These are phyloP conservation scores for Spathaspora sp. DNA, from an alignment of 805 yeast genomes.

Conservation along the genomic window DNA sequence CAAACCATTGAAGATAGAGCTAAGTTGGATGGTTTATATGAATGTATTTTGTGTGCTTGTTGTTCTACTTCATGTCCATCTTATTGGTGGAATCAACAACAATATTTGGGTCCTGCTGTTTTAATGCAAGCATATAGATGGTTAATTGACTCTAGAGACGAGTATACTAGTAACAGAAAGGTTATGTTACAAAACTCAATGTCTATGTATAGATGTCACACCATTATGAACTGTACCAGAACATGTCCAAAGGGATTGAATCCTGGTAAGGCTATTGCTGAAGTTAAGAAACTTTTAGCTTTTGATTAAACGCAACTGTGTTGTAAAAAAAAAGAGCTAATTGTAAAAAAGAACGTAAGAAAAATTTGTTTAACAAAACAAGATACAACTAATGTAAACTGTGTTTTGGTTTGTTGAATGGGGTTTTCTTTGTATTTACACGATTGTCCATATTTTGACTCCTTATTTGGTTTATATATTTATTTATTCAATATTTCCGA, in stretches of 20 bases:
- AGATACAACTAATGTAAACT: background rate
- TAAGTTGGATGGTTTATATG: slow-evolving; percentile 94
- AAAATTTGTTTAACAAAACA: background rate
- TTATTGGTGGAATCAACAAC: slow-evolving; percentile 99
- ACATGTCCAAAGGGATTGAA: slow-evolving; percentile 99
- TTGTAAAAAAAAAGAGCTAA: background rate
- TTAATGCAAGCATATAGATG: slow-evolving; percentile 99
- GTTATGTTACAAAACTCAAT: slow-evolving; percentile 92
- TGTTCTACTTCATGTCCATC: slow-evolving; percentile 99
- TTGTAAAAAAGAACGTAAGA: background rate
- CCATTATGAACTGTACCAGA: slow-evolving; percentile 97
- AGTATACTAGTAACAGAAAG: slow-evolving; percentile 77
- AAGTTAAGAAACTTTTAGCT: slow-evolving; percentile 91
- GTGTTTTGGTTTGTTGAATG: background rate
- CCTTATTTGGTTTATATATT: background rate
- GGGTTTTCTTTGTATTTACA: background rate
- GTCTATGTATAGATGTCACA: slow-evolving; percentile 98
- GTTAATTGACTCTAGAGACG: slow-evolving; percentile 96
- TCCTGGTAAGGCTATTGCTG: slow-evolving; percentile 97
- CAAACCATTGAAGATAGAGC: slow-evolving; percentile 91
- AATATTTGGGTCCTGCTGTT: slow-evolving; percentile 97
- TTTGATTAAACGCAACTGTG: slow-evolving; percentile 43
- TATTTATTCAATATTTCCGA: background rate
- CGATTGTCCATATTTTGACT: background rate
- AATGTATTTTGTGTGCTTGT: slow-evolving; percentile 97